These are phyloP conservation scores for Cryptosporidium bovis DNA, from an alignment of 169 alveolate genomes.

Conservation along the genomic window DNA sequence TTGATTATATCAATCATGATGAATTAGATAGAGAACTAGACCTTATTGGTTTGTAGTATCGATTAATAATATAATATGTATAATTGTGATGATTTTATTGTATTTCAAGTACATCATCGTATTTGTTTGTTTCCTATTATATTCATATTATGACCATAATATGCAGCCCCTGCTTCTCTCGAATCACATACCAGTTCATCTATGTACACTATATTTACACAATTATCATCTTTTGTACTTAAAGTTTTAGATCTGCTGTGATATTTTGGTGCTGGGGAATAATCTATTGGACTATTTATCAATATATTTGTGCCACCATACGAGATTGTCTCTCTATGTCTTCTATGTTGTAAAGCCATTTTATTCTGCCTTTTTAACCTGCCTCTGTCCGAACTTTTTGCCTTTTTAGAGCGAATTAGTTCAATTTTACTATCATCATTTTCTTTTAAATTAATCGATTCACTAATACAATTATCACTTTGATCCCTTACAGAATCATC, in stretches of 20 bases:
- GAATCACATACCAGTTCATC: too few relatives aligned
- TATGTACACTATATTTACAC: background rate
- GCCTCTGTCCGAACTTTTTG: background rate
- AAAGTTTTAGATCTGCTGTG: constrained; percentile 52
- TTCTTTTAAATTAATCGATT: background rate
- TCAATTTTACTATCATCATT: background rate
- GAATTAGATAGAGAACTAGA: constrained; percentile 72
- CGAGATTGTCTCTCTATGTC: constrained; percentile 30
- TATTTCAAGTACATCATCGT: too few relatives aligned
- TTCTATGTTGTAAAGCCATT: constrained; percentile 13
- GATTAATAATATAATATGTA: too few relatives aligned
- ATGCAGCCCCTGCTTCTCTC: too few relatives aligned
- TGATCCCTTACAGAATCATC: background rate
- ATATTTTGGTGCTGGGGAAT: constrained; percentile 67
- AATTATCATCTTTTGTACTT: background rate
- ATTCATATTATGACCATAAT: too few relatives aligned
- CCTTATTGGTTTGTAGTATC: constrained; percentile 16
- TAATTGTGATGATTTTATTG: too few relatives aligned
- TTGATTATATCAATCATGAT: constrained; percentile 55
- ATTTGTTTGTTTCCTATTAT: too few relatives aligned
- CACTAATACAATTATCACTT: background rate
- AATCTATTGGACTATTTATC: background rate
- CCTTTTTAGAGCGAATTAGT: background rate
- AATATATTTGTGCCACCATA: background rate
- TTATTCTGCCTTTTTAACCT: background rate